These are phyloP conservation scores for Lipomyces yamadae DNA, from an alignment of 805 yeast species.

Conservation along the genomic window DNA sequence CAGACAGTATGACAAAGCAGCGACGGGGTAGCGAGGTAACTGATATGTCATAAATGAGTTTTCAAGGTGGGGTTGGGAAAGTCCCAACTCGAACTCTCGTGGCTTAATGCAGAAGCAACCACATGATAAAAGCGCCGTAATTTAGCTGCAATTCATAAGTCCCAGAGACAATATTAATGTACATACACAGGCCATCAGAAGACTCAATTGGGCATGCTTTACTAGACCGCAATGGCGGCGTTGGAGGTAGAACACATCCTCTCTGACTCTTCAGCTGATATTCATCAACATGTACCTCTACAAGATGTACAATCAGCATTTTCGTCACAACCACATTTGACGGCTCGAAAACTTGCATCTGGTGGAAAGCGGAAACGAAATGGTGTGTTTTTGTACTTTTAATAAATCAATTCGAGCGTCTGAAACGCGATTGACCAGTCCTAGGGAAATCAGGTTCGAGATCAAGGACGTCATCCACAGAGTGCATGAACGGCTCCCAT, in stretches of 20 bases:
- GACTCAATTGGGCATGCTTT: background rate
- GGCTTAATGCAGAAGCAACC: background rate
- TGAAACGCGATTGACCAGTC: background rate
- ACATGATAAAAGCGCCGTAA: too few relatives aligned
- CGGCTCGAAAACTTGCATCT: background rate
- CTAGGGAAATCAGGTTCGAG: background rate
- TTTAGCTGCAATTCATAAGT: background rate
- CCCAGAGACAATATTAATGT: background rate
- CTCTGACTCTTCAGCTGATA: background rate
- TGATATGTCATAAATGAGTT: background rate
- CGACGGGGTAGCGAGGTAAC: background rate
- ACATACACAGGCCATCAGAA: constrained; percentile 3
- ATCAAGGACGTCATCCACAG: background rate
- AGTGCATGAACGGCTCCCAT: background rate
- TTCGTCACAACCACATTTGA: background rate
- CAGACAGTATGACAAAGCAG: background rate
- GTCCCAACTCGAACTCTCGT: background rate
- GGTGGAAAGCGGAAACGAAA: background rate
- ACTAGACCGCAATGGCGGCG: background rate
- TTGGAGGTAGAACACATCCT: background rate
- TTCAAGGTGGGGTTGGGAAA: background rate
- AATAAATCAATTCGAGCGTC: background rate
- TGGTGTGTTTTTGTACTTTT: background rate
- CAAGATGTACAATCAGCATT: background rate
- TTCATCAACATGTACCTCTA: background rate